Base-by-base conservation (phyloP, 768 basidiomycete genomes). In the Phylloporus rhodoxanthus region DNA sequence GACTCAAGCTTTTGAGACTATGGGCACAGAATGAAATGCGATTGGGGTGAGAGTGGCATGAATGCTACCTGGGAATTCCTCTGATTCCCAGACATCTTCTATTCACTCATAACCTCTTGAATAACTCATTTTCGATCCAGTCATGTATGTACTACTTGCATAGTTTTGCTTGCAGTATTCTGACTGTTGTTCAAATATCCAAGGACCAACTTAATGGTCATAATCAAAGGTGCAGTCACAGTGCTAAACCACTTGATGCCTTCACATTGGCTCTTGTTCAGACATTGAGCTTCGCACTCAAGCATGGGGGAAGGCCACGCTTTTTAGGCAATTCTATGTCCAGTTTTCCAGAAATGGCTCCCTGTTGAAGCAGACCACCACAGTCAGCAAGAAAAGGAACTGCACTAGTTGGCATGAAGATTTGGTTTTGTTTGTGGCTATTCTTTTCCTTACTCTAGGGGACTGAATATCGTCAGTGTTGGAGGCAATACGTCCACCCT, bases 11-110 rank as follows among this genome's bases (percentile, higher is more conserved):
- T 11, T 51, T 62, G 34, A 67, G 67, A 20, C 21, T n/a, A n/a
- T 54, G 25, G 67, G 62, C 25, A 62, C 65, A 2, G 56, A 64
- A 29, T 62, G 56, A n/a, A 66, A 29, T 8, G 54, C 37, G 20
- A 66, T 43, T 5, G 62, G 52, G 25, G 65, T n/a, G n/a, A n/a
- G n/a, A n/a, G n/a, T n/a, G n/a, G n/a, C n/a, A n/a, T n/a, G n/a
- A n/a, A n/a, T n/a, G n/a, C n/a, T n/a, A n/a, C n/a, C n/a, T n/a
- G n/a, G n/a, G n/a, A n/a, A n/a, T n/a, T n/a, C n/a, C n/a, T n/a
- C n/a, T n/a, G n/a, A n/a, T n/a, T 25, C 25, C 25, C 7, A 25
- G 25, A 25, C 25, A 7, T 4, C 25, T 26, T 30, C 30, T 14
- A 30, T 30, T 14, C 30, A 30, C 30, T 30, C 30, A 14, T 2